phyloP scores from a whole-genome alignment of 164 flowering plant genomes.

The Chloranthus sessilifolius region DNA sequence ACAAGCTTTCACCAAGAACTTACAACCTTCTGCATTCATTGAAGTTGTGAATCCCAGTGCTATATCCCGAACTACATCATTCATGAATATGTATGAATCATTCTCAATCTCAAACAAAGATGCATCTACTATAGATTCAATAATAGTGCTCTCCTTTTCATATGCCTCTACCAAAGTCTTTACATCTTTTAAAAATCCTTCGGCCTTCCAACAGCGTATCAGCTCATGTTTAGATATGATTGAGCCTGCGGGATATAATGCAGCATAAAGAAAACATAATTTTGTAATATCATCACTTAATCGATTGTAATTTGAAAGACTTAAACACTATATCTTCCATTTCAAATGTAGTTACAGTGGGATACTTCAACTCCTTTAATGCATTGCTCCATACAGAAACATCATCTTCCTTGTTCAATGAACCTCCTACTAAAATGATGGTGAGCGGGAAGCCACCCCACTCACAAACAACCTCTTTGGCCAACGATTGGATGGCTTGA shows the following conservation, averaged over 20 bases:
- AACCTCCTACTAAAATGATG: neutral
- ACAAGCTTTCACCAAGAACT: conserved; percentile 15
- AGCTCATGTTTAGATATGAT: neutral
- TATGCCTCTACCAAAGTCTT: neutral
- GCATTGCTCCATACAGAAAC: neutral
- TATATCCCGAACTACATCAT: neutral
- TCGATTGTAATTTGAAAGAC: conserved; percentile 2
- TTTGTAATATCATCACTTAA: neutral
- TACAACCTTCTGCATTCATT: neutral
- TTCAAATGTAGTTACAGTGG: neutral
- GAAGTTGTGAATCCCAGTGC: neutral
- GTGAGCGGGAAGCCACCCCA: conserved; percentile 2
- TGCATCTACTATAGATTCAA: neutral
- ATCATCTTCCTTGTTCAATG: neutral
- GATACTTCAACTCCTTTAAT: neutral
- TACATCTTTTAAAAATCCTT: neutral
- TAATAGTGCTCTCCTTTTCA: neutral
- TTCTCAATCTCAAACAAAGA: neutral
- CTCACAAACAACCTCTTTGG: too few relatives aligned
- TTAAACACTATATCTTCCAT: neutral
- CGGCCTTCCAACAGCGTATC: neutral
- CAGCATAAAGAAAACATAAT: neutral
- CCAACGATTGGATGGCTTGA: too few relatives aligned
- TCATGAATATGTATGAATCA: neutral
- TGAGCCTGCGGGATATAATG: neutral